phyloP scores from a whole-genome alignment of 208 protist genomes.

The Trypanosomatidae sp. region DNA sequence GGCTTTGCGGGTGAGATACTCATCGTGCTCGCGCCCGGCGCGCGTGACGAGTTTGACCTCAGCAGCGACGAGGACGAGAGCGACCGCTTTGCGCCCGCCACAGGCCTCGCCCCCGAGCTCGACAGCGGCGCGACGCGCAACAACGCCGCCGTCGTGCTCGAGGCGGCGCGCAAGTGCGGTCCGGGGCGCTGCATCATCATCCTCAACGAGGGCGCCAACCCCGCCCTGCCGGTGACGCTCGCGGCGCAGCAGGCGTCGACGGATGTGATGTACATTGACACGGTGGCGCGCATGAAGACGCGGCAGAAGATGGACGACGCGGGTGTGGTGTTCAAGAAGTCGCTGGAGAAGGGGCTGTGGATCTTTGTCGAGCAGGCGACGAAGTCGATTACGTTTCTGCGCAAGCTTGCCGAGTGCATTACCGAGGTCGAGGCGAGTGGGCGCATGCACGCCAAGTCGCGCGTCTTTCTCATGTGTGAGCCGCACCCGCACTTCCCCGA shows the following conservation, averaged over 20 bases:
- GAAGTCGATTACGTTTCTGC: constrained; percentile 81
- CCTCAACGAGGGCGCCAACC: constrained; percentile 78
- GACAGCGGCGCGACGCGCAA: constrained; percentile 19
- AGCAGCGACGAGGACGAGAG: constrained; percentile 58
- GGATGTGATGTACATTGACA: constrained; percentile 85
- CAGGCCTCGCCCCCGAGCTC: constrained; percentile 17
- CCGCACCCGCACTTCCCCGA: constrained; percentile 84
- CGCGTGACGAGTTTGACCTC: constrained; percentile 74
- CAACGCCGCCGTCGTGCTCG: constrained; percentile 44
- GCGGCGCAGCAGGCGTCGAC: constrained; percentile 40
- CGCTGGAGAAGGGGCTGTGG: constrained; percentile 77
- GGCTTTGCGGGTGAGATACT: constrained; percentile 25
- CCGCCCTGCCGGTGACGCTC: constrained; percentile 59
- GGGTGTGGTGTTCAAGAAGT: constrained; percentile 54
- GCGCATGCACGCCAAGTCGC: constrained; percentile 37
- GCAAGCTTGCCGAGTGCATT: constrained; percentile 65
- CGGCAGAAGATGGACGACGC: constrained; percentile 65
- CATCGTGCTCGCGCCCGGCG: constrained; percentile 18
- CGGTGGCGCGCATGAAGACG: constrained; percentile 76
- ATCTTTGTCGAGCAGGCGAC: constrained; percentile 85
- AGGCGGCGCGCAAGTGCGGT: constrained; percentile 30
- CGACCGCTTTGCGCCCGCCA: constrained; percentile 25
- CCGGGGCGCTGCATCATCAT: constrained; percentile 67
- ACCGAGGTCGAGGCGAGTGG: constrained; percentile 21
- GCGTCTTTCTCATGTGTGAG: constrained; percentile 85